Conservation (phyloP, 208 protist genomes). For the Angomonas deanei region DNA sequence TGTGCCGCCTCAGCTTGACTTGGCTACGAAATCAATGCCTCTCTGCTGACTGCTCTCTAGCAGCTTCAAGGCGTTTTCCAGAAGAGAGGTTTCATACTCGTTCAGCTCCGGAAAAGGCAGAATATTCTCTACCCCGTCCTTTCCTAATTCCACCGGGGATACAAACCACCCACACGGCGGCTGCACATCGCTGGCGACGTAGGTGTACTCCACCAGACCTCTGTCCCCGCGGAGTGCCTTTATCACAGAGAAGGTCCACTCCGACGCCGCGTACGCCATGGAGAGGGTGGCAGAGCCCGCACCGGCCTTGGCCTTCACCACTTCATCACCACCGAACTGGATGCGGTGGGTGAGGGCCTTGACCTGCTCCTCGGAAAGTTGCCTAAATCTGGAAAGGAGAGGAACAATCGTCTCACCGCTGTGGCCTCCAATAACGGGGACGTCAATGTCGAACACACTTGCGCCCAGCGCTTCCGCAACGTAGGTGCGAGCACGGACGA, state of each 20-base stretch:
- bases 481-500: slow-evolving; percentile 72
- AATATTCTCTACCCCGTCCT: slow-evolving; percentile 57
- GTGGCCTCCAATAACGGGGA: slow-evolving; percentile 93
- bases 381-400: slow-evolving; percentile 69
- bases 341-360: slow-evolving; percentile 71
- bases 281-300: slow-evolving; percentile 86
- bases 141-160: slow-evolving; percentile 74
- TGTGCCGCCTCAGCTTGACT: too few relatives aligned
- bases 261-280: slow-evolving; percentile 53
- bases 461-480: slow-evolving; percentile 46
- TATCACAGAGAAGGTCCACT: slow-evolving; percentile 64
- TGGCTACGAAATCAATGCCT: background rate
- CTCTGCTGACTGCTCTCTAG: slow-evolving; percentile 3
- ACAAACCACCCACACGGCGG: slow-evolving; percentile 73
- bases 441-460: slow-evolving; percentile 53
- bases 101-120: slow-evolving; percentile 57
- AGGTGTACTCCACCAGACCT: slow-evolving; percentile 68
- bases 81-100: slow-evolving; percentile 49
- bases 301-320: slow-evolving; percentile 85
- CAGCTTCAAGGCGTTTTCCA: slow-evolving; percentile 69
- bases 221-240: slow-evolving; percentile 67
- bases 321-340: slow-evolving; percentile 74
- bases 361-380: slow-evolving; percentile 44
- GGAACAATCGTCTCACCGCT: slow-evolving; percentile 93
- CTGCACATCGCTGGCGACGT: slow-evolving; percentile 52